phyloP scores from a whole-genome alignment of 2,329 filamentous ascomycete species.

The Chrysoporthe puriensis region DNA sequence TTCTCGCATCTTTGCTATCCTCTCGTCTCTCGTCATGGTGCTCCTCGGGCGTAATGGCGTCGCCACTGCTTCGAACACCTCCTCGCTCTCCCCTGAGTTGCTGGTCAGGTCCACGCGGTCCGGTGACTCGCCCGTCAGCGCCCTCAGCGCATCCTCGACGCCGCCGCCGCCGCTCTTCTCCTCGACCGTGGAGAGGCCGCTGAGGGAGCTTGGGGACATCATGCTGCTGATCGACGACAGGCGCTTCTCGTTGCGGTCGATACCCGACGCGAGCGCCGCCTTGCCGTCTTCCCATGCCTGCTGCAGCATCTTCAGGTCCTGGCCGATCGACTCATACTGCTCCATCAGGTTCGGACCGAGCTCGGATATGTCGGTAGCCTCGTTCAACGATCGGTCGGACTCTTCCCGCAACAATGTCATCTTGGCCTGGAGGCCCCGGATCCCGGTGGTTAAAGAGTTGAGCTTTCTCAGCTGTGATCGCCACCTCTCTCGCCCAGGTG shows the following conservation, averaged over 20 bases:
- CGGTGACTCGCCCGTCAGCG: slow-evolving; percentile 72
- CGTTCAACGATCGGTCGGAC: slow-evolving; percentile 77
- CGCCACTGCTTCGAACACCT: slow-evolving; percentile 91
- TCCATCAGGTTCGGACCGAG: slow-evolving; percentile 78
- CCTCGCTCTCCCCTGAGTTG: slow-evolving; percentile 63
- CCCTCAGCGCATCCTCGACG: slow-evolving; percentile 67
- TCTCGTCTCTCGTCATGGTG: slow-evolving; percentile 80
- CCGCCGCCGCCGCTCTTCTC: slow-evolving; percentile 43
- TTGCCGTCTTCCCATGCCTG: slow-evolving; percentile 88
- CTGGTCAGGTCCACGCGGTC: slow-evolving; percentile 54
- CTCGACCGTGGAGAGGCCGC: slow-evolving; percentile 68
- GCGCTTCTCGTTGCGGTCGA: slow-evolving; percentile 78
- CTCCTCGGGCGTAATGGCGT: slow-evolving; percentile 71
- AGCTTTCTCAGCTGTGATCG: slow-evolving; percentile 87
- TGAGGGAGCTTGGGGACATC: slow-evolving; percentile 66
- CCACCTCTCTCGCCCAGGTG: slow-evolving; percentile 80
- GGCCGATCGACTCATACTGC: slow-evolving; percentile 93
- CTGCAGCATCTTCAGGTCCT: slow-evolving; percentile 79
- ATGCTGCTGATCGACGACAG: slow-evolving; percentile 64
- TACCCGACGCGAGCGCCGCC: slow-evolving; percentile 77
- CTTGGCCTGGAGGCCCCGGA: slow-evolving; percentile 91
- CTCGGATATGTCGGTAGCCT: slow-evolving; percentile 72
- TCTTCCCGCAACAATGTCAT: slow-evolving; percentile 90
- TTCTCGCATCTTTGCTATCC: slow-evolving; percentile 84
- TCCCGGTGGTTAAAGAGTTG: slow-evolving; percentile 84